A percentile compares a stretch with the other conserved stretches of the same genome.
phyloP scores from a whole-genome alignment of 352 stramenopile genomes.

The Globisporangium viniferum region DNA sequence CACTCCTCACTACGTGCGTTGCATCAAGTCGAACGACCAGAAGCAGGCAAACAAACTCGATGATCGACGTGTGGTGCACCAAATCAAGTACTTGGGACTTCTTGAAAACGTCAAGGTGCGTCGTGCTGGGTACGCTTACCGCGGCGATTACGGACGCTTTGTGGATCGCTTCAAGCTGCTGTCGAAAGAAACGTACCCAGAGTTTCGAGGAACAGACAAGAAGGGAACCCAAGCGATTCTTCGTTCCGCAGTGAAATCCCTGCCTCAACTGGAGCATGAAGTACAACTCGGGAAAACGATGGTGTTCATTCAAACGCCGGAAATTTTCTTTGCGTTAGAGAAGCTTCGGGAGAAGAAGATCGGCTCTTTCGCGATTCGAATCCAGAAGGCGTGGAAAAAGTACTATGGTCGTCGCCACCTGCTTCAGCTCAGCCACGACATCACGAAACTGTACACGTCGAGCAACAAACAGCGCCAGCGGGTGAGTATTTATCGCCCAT shows the following conservation, averaged over 20 bases:
- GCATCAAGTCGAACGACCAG: conserved; percentile 91
- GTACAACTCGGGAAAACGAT: conserved; percentile 89
- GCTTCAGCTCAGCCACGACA: conserved; percentile 78
- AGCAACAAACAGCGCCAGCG: conserved; percentile 81
- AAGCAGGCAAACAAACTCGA: conserved; percentile 86
- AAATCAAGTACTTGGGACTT: conserved; percentile 87
- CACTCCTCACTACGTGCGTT: conserved; percentile 90
- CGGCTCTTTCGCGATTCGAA: conserved; percentile 68
- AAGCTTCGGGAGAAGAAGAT: conserved; percentile 84
- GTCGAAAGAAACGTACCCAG: conserved; percentile 80
- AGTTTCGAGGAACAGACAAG: conserved; percentile 78
- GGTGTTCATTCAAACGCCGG: conserved; percentile 89
- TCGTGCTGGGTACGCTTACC: conserved; percentile 80
- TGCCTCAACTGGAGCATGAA: conserved; percentile 73
- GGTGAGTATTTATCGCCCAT: conserved; percentile 86
- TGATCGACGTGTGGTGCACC: conserved; percentile 79
- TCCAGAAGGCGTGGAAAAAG: conserved; percentile 82
- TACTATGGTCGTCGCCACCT: conserved; percentile 80
- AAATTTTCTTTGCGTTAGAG: conserved; percentile 89
- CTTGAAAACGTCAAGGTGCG: conserved; percentile 89
- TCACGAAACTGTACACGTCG: conserved; percentile 81
- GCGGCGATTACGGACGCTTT: conserved; percentile 84
- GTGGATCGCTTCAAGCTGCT: conserved; percentile 81
- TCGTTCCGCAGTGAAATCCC: conserved; percentile 60
- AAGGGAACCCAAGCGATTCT: conserved; percentile 84